Base-by-base conservation (phyloP, 2,329 filamentous ascomycete species). In the Macroventuria anomochaeta region DNA sequence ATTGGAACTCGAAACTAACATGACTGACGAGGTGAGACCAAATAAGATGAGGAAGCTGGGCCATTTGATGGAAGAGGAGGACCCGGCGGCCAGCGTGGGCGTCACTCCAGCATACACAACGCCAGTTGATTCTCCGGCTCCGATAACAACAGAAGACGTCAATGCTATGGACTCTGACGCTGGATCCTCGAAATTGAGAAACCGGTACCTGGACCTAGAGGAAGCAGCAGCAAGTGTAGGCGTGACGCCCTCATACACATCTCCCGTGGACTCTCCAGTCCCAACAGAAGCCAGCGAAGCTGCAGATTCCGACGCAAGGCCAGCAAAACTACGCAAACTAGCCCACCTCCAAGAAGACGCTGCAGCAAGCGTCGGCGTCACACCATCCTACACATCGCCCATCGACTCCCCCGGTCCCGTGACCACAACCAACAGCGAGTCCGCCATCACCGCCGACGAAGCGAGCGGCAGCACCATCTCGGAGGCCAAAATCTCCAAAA, bases 401-500 rank as follows among this genome's bases (percentile, higher is more conserved):
- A 39, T 61, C n/a, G 55, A 59, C 37, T 43, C 51, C 2, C 53
- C 43, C 23, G 33, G 36, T 23, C 54, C 54, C 23, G 42, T 59
- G 46, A 60, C 39, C 31, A 43, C 52, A 6, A 40, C 62, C 36
- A 59, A 57, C 41, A 55, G 33, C 18, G 60, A 62, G 49, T 31
- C 47, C 23, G 38, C 41, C 41, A 41, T 32, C 18, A 38, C 38
- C 17, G 25, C 51, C n/a, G 51, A 53, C 5, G 53, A 51, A 46
- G 40, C 40, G 32, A 29, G 44, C 6, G 56, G 46, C 33, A 54
- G 34, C 11, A 40, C 48, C 11, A 37, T 49, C 21, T 44, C 51
- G 20, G 61, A 55, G 18, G 63, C 67, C 21, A 72, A 70, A 31
- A 62, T 97, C 44, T 96, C 93, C 15, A 97, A 97, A 69, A 96